phyloP scores from a whole-genome alignment of 1,139 yeast genomes.

The Sugiyamaella novakii region DNA sequence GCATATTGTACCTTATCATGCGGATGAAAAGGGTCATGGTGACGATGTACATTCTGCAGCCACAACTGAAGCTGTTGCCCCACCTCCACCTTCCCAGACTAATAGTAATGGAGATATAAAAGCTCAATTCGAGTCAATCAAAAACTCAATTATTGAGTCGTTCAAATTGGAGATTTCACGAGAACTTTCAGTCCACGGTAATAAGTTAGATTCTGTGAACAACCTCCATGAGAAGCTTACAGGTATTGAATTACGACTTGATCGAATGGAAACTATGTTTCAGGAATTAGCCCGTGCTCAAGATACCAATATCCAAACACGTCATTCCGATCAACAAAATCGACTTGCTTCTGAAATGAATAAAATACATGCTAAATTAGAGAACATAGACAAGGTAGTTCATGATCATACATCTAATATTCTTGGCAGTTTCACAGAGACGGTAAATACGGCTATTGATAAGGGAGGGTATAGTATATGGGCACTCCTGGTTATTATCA shows the following conservation, averaged over 20 bases:
- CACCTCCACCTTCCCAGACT: neutral
- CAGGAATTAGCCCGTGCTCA: conserved; percentile 19
- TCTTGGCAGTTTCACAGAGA: conserved; percentile 36
- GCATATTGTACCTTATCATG: conserved; percentile 12
- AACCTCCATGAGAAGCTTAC: conserved; percentile 8
- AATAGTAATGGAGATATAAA: conserved; percentile 15
- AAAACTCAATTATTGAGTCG: conserved; percentile 13
- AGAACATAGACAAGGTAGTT: conserved; percentile 30
- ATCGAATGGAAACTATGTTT: conserved; percentile 23
- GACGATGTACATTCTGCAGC: neutral
- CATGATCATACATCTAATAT: conserved; percentile 35
- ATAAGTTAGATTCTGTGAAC: conserved; percentile 16
- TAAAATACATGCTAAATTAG: conserved; percentile 30
- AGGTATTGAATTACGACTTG: conserved; percentile 23
- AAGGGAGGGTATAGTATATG: conserved; percentile 39
- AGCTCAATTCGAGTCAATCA: conserved; percentile 23
- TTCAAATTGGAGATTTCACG: conserved; percentile 8
- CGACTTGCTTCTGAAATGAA: conserved; percentile 30
- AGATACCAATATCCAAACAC: conserved; percentile 14
- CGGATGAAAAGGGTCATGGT: conserved; percentile 13
- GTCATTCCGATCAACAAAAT: conserved; percentile 25
- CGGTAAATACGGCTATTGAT: conserved; percentile 35
- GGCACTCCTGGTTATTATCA: conserved; percentile 33
- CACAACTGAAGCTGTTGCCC: neutral
- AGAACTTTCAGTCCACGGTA: conserved; percentile 17